Evolutionary conservation across 164 flowering plant genomes (phyloP), one percentile per base, ranked within the genome.

Genomic region (Houttuynia cordata): DNA sequence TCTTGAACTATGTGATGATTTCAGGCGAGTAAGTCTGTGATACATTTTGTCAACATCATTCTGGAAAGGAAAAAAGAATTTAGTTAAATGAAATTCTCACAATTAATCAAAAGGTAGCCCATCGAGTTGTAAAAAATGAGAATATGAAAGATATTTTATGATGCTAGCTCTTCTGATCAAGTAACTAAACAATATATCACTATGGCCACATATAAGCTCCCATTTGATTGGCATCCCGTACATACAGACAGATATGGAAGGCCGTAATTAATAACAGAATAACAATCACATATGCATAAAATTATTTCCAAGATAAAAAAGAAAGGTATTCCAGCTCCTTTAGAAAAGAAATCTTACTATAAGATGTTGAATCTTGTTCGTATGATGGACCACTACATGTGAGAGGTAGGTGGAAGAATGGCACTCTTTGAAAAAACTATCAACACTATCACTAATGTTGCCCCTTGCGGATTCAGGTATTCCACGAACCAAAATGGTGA

Each of bases 341-440:
- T 58, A 51, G 58, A 54, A 60, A n/a, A 22, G 41, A 24, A 47
- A 64, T 58, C 97, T 81, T 85, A 90, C 98, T 67, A 82, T 72
- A 53, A 88, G 84, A 60, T 57, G 61, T 22, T 68, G 81, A 63
- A 93, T 78, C 66, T 80, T 86, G 73, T 58, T 80, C 61, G 92
- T 80, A 45, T 84, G 86, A 40, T 70, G 88, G 60, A 93, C 80
- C 56, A 93, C 82, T 51, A 66, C 25, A 68, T 93, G 83, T 30
- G 92, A 90, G 55, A 88, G 76, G 76, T 90, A 93, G 22, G 88
- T 78, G 20, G 85, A 74, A 66, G 97, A 78, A 73, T 90, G 78
- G 74, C 73, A 76, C 67, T 86, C 88, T 23, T 55, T 69, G 65
- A 88, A 93, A 73, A 93, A 90, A 23, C 63, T 81, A 51, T 83